Percentiles rank a stretch among this genome's conserved stretches.
Conservation (phyloP, 345 rosid genomes). For the Aegle marmelos region DNA sequence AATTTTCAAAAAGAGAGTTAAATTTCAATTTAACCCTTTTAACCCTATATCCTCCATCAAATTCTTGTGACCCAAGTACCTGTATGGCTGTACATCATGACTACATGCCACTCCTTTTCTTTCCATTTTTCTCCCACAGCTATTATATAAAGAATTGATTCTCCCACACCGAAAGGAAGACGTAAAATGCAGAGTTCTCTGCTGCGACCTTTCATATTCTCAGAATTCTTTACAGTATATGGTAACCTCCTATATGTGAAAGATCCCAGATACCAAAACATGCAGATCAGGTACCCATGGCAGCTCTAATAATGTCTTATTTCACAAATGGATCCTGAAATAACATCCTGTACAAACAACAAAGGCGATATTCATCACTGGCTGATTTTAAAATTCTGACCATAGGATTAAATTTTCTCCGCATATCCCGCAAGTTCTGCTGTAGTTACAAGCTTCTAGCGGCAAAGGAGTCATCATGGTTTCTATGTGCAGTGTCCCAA, state of each 20-base stretch:
- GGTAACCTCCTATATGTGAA: not conserved
- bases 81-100: no score
- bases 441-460: not conserved
- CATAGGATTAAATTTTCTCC: not conserved
- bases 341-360: not conserved
- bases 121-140: not conserved
- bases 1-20: no score
- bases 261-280: not conserved
- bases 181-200: no score
- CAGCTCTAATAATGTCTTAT: not conserved
- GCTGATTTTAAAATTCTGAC: not conserved
- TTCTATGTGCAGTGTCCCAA: not conserved
- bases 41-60: no score
- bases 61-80: no score
- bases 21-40: no score
- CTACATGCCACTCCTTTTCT: no score
- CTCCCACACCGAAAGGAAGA: not conserved
- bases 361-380: not conserved
- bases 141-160: not conserved
- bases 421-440: not conserved
- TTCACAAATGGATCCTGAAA: not conserved
- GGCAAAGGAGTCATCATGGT: not conserved
- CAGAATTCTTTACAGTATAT: not conserved
- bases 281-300: not conserved
- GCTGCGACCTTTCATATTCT: not conserved